These are phyloP conservation scores for Yarrowia bubula DNA, from an alignment of 805 yeast species.

Conservation along the genomic window DNA sequence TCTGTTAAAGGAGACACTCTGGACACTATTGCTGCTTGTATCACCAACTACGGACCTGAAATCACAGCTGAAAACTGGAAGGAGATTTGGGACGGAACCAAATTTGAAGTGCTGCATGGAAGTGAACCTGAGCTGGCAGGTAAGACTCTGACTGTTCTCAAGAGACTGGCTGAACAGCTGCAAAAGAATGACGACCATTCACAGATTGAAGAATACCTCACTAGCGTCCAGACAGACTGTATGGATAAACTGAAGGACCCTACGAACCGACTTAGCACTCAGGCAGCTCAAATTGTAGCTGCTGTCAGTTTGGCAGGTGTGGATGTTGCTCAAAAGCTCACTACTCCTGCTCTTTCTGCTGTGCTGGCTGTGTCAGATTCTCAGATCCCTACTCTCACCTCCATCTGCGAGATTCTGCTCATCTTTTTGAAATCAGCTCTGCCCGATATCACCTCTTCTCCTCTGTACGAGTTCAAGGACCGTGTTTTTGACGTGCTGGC, in stretches of 20 bases:
- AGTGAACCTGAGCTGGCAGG: constrained; percentile 49
- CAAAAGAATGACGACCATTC: constrained; percentile 37
- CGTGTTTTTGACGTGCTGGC: constrained; percentile 64
- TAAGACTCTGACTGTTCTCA: constrained; percentile 47
- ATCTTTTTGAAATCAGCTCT: constrained; percentile 52
- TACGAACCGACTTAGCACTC: constrained; percentile 56
- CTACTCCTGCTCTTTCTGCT: constrained; percentile 44
- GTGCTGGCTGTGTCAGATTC: constrained; percentile 46
- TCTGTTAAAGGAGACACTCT: constrained; percentile 65
- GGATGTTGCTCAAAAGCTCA: constrained; percentile 45
- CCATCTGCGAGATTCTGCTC: constrained; percentile 50
- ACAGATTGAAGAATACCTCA: constrained; percentile 42
- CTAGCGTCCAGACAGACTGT: constrained; percentile 43
- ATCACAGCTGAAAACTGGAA: constrained; percentile 62
- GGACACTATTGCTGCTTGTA: constrained; percentile 56
- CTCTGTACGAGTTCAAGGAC: constrained; percentile 55
- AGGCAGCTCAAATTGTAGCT: constrained; percentile 60
- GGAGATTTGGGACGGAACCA: constrained; percentile 81
- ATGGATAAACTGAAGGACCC: constrained; percentile 50
- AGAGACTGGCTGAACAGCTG: constrained; percentile 45
- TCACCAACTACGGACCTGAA: constrained; percentile 50
- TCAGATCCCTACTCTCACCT: constrained; percentile 53
- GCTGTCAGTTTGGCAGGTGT: constrained; percentile 51
- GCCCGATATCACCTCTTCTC: constrained; percentile 31
- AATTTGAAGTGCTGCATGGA: constrained; percentile 83